phyloP scores from a whole-genome alignment of 2,329 filamentous ascomycete genomes.

The Aureobasidium sp. region DNA sequence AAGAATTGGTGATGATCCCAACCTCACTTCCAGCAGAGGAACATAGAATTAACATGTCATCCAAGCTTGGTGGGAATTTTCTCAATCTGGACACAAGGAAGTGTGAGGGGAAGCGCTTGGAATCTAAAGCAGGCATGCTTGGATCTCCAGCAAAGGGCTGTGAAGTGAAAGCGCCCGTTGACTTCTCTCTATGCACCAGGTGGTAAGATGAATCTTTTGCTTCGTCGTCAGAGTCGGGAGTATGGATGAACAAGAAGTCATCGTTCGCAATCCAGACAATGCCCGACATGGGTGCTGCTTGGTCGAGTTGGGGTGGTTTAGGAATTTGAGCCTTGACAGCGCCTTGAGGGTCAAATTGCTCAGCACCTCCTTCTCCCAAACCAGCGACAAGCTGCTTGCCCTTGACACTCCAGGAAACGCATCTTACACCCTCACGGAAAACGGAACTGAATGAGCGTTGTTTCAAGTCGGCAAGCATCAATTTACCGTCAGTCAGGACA shows the following conservation, averaged over 20 bases:
- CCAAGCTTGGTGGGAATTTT: slow-evolving; percentile 71
- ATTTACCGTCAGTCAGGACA: slow-evolving; percentile 70
- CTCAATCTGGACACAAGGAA: slow-evolving; percentile 72
- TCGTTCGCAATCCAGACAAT: slow-evolving; percentile 86
- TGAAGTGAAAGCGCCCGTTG: slow-evolving; percentile 56
- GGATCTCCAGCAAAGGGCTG: slow-evolving; percentile 64
- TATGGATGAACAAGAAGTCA: slow-evolving; percentile 74
- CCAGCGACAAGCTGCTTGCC: slow-evolving; percentile 92
- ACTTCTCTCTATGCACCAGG: slow-evolving; percentile 62
- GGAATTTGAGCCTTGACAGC: slow-evolving; percentile 71
- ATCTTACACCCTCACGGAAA: slow-evolving; percentile 70
- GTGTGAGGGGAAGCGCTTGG: slow-evolving; percentile 52
- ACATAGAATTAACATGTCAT: slow-evolving; percentile 73
- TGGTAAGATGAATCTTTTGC: slow-evolving; percentile 64
- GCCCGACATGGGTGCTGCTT: slow-evolving; percentile 41
- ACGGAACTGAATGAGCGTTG: slow-evolving; percentile 54
- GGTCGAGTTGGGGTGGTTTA: slow-evolving; percentile 60
- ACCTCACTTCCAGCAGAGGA: slow-evolving; percentile 76
- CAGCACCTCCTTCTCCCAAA: slow-evolving; percentile 68
- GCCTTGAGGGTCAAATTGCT: slow-evolving; percentile 79
- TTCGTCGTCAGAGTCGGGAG: slow-evolving; percentile 37
- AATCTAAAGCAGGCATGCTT: slow-evolving; percentile 59
- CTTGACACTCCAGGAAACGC: slow-evolving; percentile 82
- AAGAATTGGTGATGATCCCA: slow-evolving; percentile 69
- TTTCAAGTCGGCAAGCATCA: slow-evolving; percentile 77